These are phyloP conservation scores for Rhynchospora breviuscula DNA, from an alignment of 176 grass and related monocot species.

Conservation along the genomic window DNA sequence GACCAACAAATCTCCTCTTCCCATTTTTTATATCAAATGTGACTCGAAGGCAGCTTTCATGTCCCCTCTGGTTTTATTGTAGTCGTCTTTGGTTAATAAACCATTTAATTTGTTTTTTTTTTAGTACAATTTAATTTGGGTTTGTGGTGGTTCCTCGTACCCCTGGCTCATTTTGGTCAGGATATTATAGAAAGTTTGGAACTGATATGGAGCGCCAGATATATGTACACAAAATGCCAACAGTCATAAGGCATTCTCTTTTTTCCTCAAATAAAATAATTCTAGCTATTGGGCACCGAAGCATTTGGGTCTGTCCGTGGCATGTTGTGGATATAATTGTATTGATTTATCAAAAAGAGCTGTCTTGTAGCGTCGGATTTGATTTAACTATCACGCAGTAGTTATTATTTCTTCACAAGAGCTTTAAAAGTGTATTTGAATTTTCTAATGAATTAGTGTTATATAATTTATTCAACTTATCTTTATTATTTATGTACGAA, in stretches of 20 bases:
- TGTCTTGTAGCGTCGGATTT: not conserved
- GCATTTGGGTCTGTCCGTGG: not conserved
- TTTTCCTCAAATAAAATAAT: no score
- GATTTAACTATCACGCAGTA: not conserved
- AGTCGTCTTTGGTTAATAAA: not conserved
- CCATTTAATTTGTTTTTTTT: not conserved
- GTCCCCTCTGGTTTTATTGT: not conserved
- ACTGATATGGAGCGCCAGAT: not conserved
- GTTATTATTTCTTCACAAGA: not conserved
- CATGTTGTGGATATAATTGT: not conserved
- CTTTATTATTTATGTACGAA: no score
- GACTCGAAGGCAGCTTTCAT: not conserved
- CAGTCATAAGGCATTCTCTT: not conserved
- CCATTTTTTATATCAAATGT: not conserved
- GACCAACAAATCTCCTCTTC: conserved; percentile 1
- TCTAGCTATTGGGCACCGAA: not conserved
- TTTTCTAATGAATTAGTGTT: no score
- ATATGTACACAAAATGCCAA: not conserved
- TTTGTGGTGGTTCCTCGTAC: conserved; percentile 7
- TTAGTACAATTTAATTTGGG: not conserved
- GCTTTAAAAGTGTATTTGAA: no score
- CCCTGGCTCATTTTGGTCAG: not conserved
- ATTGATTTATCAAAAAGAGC: not conserved
- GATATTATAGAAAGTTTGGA: not conserved
- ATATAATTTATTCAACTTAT: no score